Percentiles rank a stretch among this genome's conserved stretches.
These are phyloP conservation scores for Blastosporella zonata DNA, from an alignment of 1,284 basidiomycete species.

Conservation along the genomic window DNA sequence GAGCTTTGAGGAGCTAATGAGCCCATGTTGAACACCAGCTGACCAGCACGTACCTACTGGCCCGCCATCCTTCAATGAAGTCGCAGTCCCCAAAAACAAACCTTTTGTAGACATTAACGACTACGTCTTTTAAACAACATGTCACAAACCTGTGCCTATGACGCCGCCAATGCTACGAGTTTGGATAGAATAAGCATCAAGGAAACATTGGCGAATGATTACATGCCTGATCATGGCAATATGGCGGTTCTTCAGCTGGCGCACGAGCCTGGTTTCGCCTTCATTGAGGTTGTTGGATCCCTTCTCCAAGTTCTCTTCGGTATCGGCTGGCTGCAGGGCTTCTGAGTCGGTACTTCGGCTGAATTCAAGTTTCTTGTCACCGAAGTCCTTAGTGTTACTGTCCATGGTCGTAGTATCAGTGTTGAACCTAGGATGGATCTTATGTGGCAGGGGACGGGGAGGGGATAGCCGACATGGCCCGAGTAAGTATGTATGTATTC, in stretches of 20 bases:
- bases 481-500: not conserved
- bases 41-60: constrained; percentile 50
- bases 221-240: constrained; percentile 67
- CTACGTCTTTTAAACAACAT: constrained; percentile 14
- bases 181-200: constrained; percentile 1
- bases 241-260: constrained; percentile 66
- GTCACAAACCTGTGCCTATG: constrained; percentile 64
- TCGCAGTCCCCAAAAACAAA: constrained; percentile 65
- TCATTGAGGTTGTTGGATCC: constrained; percentile 1
- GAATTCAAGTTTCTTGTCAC: constrained; percentile 12
- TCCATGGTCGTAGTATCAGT: not conserved
- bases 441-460: not conserved
- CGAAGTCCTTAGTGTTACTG: constrained; percentile 2
- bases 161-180: constrained; percentile 59
- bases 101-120: constrained; percentile 34
- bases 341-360: constrained; percentile 20
- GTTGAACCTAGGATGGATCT: not conserved
- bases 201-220: constrained; percentile 5
- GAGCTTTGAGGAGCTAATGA: no score
- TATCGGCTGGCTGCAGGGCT: constrained; percentile 13
- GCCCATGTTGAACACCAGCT: no score
- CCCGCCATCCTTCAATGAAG: constrained; percentile 51
- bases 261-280: constrained; percentile 36
- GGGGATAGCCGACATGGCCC: not conserved
- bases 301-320: not conserved